Percentiles rank a stretch among this genome's conserved stretches.
These are phyloP conservation scores for Coemansia sp. DNA, from an alignment of 192 early-diverging fungal genomes.

Conservation along the genomic window DNA sequence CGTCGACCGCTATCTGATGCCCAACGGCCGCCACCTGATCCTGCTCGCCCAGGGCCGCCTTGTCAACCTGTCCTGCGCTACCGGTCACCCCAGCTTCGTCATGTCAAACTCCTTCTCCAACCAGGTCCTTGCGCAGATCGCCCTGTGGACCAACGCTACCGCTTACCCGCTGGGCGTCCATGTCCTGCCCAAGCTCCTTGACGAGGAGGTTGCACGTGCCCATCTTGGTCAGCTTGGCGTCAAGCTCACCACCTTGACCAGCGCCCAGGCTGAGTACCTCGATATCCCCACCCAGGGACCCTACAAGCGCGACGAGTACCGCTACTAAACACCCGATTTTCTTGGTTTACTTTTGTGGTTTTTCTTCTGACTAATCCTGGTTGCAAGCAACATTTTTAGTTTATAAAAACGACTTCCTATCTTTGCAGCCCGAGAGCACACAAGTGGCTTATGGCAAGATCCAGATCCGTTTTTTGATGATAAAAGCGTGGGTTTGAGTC, in stretches of 20 bases:
- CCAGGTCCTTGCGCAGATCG: constrained; percentile 98
- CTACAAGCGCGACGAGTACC: constrained; percentile 97
- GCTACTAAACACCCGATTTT: constrained; percentile 63
- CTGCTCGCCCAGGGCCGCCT: constrained; percentile 98
- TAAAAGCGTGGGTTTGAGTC: no score
- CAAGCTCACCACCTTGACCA: constrained; percentile 81
- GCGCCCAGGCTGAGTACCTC: constrained; percentile 80
- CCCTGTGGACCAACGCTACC: constrained; percentile 90
- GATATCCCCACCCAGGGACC: constrained; percentile 80
- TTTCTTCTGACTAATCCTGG: not conserved
- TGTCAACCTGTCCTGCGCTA: constrained; percentile 99
- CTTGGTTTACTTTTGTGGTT: not conserved
- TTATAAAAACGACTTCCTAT: not conserved
- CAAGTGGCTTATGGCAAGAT: no score
- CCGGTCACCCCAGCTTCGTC: constrained; percentile 98
- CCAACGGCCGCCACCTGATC: constrained; percentile 91
- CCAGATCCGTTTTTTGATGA: no score
- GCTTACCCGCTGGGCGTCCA: constrained; percentile 95
- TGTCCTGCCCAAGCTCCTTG: constrained; percentile 97
- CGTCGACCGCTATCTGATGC: constrained; percentile 94
- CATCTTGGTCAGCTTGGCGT: constrained; percentile 95
- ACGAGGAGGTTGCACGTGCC: constrained; percentile 97
- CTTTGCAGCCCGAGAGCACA: no score
- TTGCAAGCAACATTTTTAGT: not conserved
- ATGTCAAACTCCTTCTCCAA: constrained; percentile 99